These are phyloP conservation scores for Tetragonia tetragonoides DNA, from an alignment of 148 eudicot species.

Conservation along the genomic window DNA sequence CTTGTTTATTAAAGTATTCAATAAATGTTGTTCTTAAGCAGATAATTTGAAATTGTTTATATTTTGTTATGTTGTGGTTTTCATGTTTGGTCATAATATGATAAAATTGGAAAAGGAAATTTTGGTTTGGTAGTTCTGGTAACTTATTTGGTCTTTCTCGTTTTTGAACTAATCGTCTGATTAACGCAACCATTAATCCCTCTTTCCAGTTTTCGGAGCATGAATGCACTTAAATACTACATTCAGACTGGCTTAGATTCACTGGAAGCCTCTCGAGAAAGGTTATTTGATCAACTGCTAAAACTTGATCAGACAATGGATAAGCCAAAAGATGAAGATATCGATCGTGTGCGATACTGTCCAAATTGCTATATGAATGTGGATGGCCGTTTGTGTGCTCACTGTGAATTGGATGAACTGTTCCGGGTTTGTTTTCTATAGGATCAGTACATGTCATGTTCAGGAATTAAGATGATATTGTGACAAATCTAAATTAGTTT, in stretches of 20 bases:
- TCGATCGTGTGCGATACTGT: conserved; percentile 77
- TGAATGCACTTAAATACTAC: conserved; percentile 55
- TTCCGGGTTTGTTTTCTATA: conserved; percentile 59
- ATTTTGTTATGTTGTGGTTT: neutral
- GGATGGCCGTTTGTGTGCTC: conserved; percentile 78
- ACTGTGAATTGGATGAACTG: conserved; percentile 77
- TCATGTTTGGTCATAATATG: neutral
- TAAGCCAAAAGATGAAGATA: conserved; percentile 77
- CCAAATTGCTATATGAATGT: conserved; percentile 59
- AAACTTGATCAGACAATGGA: conserved; percentile 76
- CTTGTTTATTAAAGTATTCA: neutral
- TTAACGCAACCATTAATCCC: too few relatives aligned
- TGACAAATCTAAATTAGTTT: neutral
- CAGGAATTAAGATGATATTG: neutral
- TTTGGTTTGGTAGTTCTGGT: neutral
- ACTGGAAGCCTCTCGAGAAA: conserved; percentile 63
- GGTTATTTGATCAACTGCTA: conserved; percentile 58
- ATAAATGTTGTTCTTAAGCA: neutral
- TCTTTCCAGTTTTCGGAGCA: conserved; percentile 63
- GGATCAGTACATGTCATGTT: neutral
- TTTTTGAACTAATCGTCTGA: too few relatives aligned
- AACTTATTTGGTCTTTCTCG: neutral
- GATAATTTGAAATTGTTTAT: neutral
- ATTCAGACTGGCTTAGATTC: conserved; percentile 78
- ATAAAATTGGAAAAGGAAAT: neutral